phyloP scores from a whole-genome alignment of 2,329 filamentous ascomycete species.

The Claviceps humidiphila region DNA sequence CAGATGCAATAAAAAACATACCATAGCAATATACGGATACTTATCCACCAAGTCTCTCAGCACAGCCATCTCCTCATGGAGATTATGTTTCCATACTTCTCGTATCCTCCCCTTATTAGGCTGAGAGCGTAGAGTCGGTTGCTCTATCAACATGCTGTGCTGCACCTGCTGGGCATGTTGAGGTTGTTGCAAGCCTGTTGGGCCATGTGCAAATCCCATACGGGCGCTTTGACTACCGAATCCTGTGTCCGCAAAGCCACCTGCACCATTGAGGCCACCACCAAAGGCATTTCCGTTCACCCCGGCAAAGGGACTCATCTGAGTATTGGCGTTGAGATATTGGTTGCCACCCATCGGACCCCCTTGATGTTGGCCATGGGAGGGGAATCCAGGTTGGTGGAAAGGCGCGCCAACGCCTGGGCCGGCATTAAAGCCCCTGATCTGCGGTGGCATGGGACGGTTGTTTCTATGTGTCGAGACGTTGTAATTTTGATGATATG shows the following conservation, averaged over 20 bases:
- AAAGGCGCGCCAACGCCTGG: constrained; percentile 26
- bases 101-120: constrained; percentile 75
- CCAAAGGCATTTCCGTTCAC: constrained; percentile 44
- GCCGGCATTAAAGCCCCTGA: constrained; percentile 25
- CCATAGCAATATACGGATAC: constrained; percentile 96
- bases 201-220: constrained; percentile 67
- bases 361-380: constrained; percentile 36
- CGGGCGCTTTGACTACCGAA: constrained; percentile 78
- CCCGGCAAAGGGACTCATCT: constrained; percentile 51
- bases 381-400: constrained; percentile 37
- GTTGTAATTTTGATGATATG: not conserved
- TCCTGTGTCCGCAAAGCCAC: constrained; percentile 49
- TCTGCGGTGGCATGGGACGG: constrained; percentile 23
- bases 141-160: constrained; percentile 28
- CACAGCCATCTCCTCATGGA: constrained; percentile 80
- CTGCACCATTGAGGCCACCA: constrained; percentile 42
- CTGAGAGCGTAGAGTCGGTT: constrained; percentile 28
- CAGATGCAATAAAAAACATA: constrained; percentile 30
- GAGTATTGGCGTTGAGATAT: constrained; percentile 57
- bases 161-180: constrained; percentile 34
- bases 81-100: constrained; percentile 89
- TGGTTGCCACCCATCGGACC: constrained; percentile 50
- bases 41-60: constrained; percentile 74
- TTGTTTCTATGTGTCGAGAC: not conserved
- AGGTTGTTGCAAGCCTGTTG: constrained; percentile 46